These are phyloP conservation scores for Xylaria hypoxylon DNA, from an alignment of 2,329 filamentous ascomycete genomes.

Conservation along the genomic window DNA sequence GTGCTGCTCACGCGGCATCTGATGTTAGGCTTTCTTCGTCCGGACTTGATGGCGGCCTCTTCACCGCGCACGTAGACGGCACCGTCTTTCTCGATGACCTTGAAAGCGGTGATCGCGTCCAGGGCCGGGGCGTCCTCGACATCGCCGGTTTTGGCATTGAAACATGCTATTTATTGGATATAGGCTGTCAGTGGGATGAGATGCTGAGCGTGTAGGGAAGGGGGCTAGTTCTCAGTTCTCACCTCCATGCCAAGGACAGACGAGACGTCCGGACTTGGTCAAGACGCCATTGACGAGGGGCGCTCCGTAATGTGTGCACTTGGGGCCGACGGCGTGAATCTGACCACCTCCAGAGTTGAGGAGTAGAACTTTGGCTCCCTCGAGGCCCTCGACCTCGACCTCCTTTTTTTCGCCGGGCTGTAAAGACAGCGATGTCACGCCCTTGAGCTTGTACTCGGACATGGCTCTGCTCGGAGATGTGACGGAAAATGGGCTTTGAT, in stretches of 20 bases:
- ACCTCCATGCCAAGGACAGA: constrained; percentile 98
- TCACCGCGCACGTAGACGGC: constrained; percentile 87
- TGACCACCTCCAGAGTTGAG: constrained; percentile 77
- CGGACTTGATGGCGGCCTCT: constrained; percentile 80
- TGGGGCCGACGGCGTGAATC: constrained; percentile 82
- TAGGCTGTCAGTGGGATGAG: constrained; percentile 27
- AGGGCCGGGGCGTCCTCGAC: constrained; percentile 95
- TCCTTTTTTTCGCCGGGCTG: constrained; percentile 87
- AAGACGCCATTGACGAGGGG: constrained; percentile 88
- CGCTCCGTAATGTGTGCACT: constrained; percentile 93
- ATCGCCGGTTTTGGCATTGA: constrained; percentile 88
- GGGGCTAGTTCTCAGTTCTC: constrained; percentile 50
- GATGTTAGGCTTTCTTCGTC: constrained; percentile 78
- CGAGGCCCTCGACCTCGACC: constrained; percentile 89
- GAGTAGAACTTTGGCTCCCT: constrained; percentile 86
- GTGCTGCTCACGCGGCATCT: constrained; percentile 69
- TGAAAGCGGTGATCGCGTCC: constrained; percentile 85
- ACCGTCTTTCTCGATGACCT: constrained; percentile 82
- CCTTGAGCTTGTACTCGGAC: constrained; percentile 79
- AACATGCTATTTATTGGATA: constrained; percentile 75
- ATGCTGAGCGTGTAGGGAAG: neutral
- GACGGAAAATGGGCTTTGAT: constrained; percentile 32
- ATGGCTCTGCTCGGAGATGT: constrained; percentile 55
- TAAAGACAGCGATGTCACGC: constrained; percentile 77
- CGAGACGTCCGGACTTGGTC: constrained; percentile 82